These are phyloP conservation scores for Magnolia kwangsiensis DNA, from an alignment of 164 flowering plant species.

Conservation along the genomic window DNA sequence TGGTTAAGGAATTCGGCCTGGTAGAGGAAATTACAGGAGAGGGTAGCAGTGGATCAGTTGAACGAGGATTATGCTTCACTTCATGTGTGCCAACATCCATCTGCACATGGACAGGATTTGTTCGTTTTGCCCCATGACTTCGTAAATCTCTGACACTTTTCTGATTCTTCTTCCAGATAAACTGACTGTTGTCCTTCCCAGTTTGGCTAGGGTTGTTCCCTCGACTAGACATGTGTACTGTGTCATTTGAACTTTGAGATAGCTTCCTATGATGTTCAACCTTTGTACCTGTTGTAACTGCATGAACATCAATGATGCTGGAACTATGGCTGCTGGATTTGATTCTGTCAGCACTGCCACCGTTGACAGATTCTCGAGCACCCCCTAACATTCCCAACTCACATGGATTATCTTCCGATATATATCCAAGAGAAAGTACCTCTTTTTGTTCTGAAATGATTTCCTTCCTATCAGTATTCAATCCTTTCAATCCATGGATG, in stretches of 20 bases:
- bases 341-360: conserved; percentile 1
- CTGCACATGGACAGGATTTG: conserved; percentile 4
- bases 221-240: not conserved
- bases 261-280: not conserved
- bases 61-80: conserved; percentile 4
- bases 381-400: not conserved
- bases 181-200: conserved; percentile 10
- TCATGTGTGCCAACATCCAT: conserved; percentile 2
- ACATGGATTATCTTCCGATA: not conserved
- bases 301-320: conserved; percentile 3
- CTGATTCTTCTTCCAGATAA: conserved; percentile 11
- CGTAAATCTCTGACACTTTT: conserved; percentile 4
- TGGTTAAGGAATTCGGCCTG: not conserved
- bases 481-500: not conserved
- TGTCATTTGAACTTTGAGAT: conserved; percentile 1
- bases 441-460: conserved; percentile 2
- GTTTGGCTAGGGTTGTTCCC: not conserved
- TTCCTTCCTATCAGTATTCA: not conserved
- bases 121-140: conserved; percentile 9
- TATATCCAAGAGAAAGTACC: conserved; percentile 1
- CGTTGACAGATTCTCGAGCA: not conserved
- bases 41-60: conserved; percentile 6
- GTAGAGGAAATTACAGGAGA: conserved; percentile 9
- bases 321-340: not conserved
- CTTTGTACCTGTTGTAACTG: not conserved